phyloP scores from a whole-genome alignment of 1,284 basidiomycete species.

The Cystobasidiaceae sp. region DNA sequence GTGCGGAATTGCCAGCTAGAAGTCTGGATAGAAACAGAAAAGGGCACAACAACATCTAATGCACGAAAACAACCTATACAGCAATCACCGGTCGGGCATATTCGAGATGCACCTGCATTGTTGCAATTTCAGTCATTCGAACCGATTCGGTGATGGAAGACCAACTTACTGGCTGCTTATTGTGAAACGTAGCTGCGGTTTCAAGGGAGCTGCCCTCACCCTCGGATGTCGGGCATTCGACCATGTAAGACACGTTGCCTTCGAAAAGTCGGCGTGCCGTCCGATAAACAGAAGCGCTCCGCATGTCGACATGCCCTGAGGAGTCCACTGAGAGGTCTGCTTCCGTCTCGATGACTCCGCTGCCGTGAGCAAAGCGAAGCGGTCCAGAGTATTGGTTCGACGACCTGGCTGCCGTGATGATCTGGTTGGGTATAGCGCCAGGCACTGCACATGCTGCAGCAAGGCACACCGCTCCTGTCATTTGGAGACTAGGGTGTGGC shows the following conservation, averaged over 20 bases:
- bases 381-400: neutral
- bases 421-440: conserved; percentile 45
- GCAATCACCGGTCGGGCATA: too few relatives aligned
- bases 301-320: conserved; percentile 52
- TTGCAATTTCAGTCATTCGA: too few relatives aligned
- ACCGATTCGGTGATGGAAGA: too few relatives aligned
- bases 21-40: too few relatives aligned
- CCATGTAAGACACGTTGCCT: conserved; percentile 1
- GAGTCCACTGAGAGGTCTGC: conserved; percentile 50
- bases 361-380: conserved; percentile 52
- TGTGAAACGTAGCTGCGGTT: too few relatives aligned
- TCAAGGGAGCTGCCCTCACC: too few relatives aligned
- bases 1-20: too few relatives aligned
- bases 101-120: too few relatives aligned
- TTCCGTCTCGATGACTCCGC: conserved; percentile 62
- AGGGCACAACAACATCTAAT: too few relatives aligned
- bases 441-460: conserved; percentile 59
- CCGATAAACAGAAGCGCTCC: conserved; percentile 1
- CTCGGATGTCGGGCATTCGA: too few relatives aligned
- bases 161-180: too few relatives aligned
- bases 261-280: conserved; percentile 14
- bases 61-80: too few relatives aligned
- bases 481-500: conserved; percentile 65
- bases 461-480: conserved; percentile 66
- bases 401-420: conserved; percentile 51